phyloP scores from a whole-genome alignment of 2,329 filamentous ascomycete genomes.

The Pseudogymnoascus sp. region DNA sequence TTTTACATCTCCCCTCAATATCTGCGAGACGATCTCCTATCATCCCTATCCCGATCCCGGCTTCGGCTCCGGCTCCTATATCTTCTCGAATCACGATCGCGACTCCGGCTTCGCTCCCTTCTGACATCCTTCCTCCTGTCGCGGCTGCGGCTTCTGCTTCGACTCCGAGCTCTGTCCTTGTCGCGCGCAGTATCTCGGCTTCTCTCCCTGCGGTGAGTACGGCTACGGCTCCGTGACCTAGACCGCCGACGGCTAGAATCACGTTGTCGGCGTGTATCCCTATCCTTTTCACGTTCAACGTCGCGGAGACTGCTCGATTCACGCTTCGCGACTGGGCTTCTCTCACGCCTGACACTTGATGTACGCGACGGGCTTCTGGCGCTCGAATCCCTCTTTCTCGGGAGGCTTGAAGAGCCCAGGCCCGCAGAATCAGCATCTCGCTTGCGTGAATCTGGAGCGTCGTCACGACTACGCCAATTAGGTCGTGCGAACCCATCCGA shows the following conservation, averaged over 20 bases:
- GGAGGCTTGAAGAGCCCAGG: neutral
- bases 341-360: constrained; percentile 6
- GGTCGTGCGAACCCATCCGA: constrained; percentile 1
- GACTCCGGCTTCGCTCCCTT: constrained; percentile 19
- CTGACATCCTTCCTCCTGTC: constrained; percentile 12
- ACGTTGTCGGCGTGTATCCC: constrained; percentile 20
- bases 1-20: neutral
- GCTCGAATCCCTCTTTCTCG: constrained; percentile 13
- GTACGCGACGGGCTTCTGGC: neutral
- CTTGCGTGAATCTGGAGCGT: neutral
- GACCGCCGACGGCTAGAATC: constrained; percentile 15
- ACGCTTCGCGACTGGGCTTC: constrained; percentile 15
- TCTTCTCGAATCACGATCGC: constrained; percentile 18
- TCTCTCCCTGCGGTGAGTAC: constrained; percentile 1
- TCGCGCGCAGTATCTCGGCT: constrained; percentile 13
- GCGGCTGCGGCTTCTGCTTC: constrained; percentile 15
- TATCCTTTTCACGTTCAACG: constrained; percentile 12
- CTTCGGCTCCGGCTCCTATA: constrained; percentile 19
- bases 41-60: constrained; percentile 15
- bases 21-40: constrained; percentile 13
- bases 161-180: constrained; percentile 19
- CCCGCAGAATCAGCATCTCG: constrained; percentile 6
- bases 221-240: constrained; percentile 17
- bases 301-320: constrained; percentile 18
- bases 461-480: constrained; percentile 3